A percentile compares a stretch with the other conserved stretches of the same genome.
phyloP scores from a whole-genome alignment of 148 eudicot genomes.

The Mesembryanthemum crystallinum region DNA sequence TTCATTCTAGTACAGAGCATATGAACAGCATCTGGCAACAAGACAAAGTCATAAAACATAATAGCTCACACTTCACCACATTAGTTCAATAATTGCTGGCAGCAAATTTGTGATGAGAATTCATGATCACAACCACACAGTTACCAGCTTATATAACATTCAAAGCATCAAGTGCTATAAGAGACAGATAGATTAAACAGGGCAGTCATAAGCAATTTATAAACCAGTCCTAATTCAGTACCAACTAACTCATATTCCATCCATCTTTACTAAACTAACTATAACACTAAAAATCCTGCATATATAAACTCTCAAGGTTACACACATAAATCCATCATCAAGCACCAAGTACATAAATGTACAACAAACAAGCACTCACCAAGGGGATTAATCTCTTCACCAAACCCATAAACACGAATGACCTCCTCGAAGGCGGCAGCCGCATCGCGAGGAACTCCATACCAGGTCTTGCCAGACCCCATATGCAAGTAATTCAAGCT shows the following conservation, averaged over 20 bases:
- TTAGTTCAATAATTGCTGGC: not conserved
- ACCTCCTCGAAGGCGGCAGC: slow-evolving; percentile 93
- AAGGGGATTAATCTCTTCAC: slow-evolving; percentile 94
- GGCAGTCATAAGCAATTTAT: slow-evolving; percentile 13
- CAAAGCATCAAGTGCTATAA: slow-evolving; percentile 11
- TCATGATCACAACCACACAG: slow-evolving; percentile 11
- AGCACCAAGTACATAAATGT: not conserved
- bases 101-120: not conserved
- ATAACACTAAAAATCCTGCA: not conserved
- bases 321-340: not conserved
- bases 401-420: slow-evolving; percentile 79
- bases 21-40: not conserved
- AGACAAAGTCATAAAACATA: not conserved
- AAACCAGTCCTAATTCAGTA: slow-evolving; percentile 1
- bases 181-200: slow-evolving; percentile 13
- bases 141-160: not conserved
- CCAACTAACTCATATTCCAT: slow-evolving; percentile 8
- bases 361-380: slow-evolving; percentile 47
- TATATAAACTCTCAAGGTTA: not conserved
- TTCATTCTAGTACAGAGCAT: not conserved
- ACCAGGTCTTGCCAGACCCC: slow-evolving; percentile 95
- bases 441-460: slow-evolving; percentile 88
- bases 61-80: not conserved
- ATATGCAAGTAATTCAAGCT: slow-evolving; percentile 95
- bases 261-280: not conserved